Base-by-base conservation (phyloP, 352 stramenopile genomes). In the Phytopythium litorale region DNA sequence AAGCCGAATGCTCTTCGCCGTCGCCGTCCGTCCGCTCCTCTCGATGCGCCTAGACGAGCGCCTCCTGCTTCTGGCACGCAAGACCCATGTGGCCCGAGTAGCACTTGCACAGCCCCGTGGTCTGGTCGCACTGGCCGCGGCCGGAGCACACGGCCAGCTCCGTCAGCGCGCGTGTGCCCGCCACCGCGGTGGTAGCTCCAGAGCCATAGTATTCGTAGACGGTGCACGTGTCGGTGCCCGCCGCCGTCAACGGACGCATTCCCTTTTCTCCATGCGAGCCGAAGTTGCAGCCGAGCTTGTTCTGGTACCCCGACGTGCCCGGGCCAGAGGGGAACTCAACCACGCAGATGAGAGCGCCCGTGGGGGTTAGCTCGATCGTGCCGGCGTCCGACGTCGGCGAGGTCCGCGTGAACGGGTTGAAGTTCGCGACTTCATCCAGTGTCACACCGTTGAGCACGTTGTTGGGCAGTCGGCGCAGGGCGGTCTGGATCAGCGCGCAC, bases 1-100 rank as follows among this genome's bases (percentile, higher is more conserved):
- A n/a, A 25, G 18, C 42, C 21, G 42, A 11, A n/a, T 25, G 42
- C 42, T 49, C 19, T 7, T 21, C 13, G 23, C 21, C 46, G 46
- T 35, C 46, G 13, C 3, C 46, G 0, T 3, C 49, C 18, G n/a
- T 16, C 21, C 19, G 18, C 23, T 1, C 19, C 19, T 49, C 42
- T 23, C 11, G 7, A 15, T 6, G 13, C 35, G 5, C 15, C n/a
- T 43, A 56, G 32, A 56, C 50, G 32, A 56, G 67, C 21, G 78
- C 80, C 59, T 89, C 80, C 51, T 94, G 83, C 28, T 72, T 78
- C 56, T 92, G 68, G 54, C 84, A 94, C 18, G 82, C 84, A 21
- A 92, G 71, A 0, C 85, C 81, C 77, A 91, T 91, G 67, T 92
- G 83, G 0, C 85, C 84, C 7, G 79, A 53, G 53, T 72, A 94